A percentile compares a stretch with the other conserved stretches of the same genome.
phyloP scores from a whole-genome alignment of 1,284 basidiomycete genomes.

The Pseudozyma sp. region DNA sequence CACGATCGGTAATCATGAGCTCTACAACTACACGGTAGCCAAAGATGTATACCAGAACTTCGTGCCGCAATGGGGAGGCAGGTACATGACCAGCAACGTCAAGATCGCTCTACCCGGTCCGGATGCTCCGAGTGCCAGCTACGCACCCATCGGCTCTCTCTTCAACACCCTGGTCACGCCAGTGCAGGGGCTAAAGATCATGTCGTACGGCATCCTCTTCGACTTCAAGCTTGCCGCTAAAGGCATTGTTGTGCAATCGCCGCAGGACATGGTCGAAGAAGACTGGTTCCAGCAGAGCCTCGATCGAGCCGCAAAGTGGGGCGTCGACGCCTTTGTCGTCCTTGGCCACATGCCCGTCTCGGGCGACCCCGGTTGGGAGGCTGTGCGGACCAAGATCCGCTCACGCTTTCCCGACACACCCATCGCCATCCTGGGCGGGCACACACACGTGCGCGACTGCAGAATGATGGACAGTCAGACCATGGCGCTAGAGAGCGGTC shows the following conservation, averaged over 20 bases:
- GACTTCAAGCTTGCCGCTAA: slow-evolving; percentile 59
- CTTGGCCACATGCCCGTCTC: slow-evolving; percentile 66
- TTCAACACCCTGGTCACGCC: slow-evolving; percentile 57
- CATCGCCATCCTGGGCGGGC: slow-evolving; percentile 60
- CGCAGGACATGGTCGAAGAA: slow-evolving; percentile 62
- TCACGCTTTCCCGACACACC: slow-evolving; percentile 60
- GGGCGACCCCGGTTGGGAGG: slow-evolving; percentile 60
- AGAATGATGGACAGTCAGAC: slow-evolving; percentile 56
- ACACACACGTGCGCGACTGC: slow-evolving; percentile 67
- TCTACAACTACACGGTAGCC: slow-evolving; percentile 82
- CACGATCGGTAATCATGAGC: slow-evolving; percentile 88
- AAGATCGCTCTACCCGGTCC: slow-evolving; percentile 54
- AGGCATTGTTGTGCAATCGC: slow-evolving; percentile 57
- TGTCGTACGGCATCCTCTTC: slow-evolving; percentile 64
- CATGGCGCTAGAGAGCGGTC: slow-evolving; percentile 64
- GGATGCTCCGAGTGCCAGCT: slow-evolving; percentile 24
- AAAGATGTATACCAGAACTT: slow-evolving; percentile 84
- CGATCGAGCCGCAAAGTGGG: slow-evolving; percentile 46
- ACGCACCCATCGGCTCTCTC: slow-evolving; percentile 57
- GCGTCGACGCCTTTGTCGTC: slow-evolving; percentile 63
- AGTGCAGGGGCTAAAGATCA: slow-evolving; percentile 54
- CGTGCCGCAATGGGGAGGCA: slow-evolving; percentile 73
- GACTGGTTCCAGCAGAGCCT: slow-evolving; percentile 62
- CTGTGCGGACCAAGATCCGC: slow-evolving; percentile 57
- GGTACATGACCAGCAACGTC: slow-evolving; percentile 60